These are phyloP conservation scores for Cucurbita maxima DNA, from an alignment of 306 rosid species.

Conservation along the genomic window DNA sequence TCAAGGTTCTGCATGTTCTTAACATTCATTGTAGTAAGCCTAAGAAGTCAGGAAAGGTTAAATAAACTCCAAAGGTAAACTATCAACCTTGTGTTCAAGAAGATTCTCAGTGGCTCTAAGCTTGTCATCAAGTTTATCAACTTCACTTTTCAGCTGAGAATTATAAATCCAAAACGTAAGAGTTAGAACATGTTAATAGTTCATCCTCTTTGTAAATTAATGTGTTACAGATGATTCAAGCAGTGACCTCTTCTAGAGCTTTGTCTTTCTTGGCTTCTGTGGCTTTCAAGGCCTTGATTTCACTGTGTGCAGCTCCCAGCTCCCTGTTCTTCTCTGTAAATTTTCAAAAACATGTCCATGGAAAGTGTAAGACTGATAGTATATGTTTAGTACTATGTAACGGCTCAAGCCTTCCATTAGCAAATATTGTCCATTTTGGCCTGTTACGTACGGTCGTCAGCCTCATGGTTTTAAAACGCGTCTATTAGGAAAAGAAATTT, in stretches of 20 bases:
- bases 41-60: neutral
- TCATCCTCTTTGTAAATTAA: neutral
- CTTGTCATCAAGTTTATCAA: conserved; percentile 37
- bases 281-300: conserved; percentile 64
- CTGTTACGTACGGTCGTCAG: too few relatives aligned
- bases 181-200: neutral
- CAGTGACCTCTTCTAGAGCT: conserved; percentile 70
- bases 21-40: neutral
- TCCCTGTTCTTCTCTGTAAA: conserved; percentile 53
- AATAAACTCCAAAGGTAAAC: neutral
- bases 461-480: too few relatives aligned
- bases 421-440: too few relatives aligned
- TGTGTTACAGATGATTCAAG: neutral
- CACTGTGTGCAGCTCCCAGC: conserved; percentile 34
- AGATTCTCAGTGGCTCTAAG: conserved; percentile 29
- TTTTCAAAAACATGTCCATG: neutral
- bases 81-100: conserved; percentile 58
- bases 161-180: neutral
- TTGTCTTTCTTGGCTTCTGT: conserved; percentile 62
- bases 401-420: too few relatives aligned
- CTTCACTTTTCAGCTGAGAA: conserved; percentile 52
- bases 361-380: neutral
- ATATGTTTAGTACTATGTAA: too few relatives aligned
- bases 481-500: too few relatives aligned
- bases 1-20: conserved; percentile 57